Conservation (phyloP, 768 basidiomycete species). For the Mycena vitilis region DNA sequence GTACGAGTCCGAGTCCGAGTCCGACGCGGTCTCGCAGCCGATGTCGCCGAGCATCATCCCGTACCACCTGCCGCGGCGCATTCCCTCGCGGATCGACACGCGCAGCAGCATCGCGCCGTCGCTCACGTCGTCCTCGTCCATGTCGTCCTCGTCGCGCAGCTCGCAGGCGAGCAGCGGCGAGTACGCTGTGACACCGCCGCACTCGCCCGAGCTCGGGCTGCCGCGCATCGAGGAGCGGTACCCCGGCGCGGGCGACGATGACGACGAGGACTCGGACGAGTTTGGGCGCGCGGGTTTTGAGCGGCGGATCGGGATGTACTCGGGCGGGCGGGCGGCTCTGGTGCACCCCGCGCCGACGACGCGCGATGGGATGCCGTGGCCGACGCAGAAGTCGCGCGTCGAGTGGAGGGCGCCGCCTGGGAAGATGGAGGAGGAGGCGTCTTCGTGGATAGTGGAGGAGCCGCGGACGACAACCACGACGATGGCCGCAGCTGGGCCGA, state of each 20-base stretch:
- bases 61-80: constrained; percentile 35
- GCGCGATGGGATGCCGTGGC: constrained; percentile 41
- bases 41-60: constrained; percentile 2
- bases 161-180: constrained; percentile 8
- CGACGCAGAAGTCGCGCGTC: constrained; percentile 43
- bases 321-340: background rate
- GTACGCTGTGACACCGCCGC: constrained; percentile 28
- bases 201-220: constrained; percentile 30
- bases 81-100: constrained; percentile 13
- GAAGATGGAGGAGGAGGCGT: background rate
- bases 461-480: background rate
- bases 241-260: background rate
- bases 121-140: constrained; percentile 3
- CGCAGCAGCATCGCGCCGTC: constrained; percentile 23
- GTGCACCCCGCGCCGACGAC: constrained; percentile 8
- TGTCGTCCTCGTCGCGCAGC: constrained; percentile 29
- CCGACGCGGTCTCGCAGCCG: constrained; percentile 10
- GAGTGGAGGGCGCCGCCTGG: constrained; percentile 29
- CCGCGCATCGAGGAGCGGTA: constrained; percentile 32
- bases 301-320: constrained; percentile 5
- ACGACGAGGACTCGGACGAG: background rate
- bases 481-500: no score
- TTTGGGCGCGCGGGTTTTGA: constrained; percentile 1
- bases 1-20: constrained; percentile 26
- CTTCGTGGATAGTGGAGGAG: constrained; percentile 6